phyloP scores from a whole-genome alignment of 2,329 filamentous ascomycete genomes.

The Ceratocystis diversiconidia region DNA sequence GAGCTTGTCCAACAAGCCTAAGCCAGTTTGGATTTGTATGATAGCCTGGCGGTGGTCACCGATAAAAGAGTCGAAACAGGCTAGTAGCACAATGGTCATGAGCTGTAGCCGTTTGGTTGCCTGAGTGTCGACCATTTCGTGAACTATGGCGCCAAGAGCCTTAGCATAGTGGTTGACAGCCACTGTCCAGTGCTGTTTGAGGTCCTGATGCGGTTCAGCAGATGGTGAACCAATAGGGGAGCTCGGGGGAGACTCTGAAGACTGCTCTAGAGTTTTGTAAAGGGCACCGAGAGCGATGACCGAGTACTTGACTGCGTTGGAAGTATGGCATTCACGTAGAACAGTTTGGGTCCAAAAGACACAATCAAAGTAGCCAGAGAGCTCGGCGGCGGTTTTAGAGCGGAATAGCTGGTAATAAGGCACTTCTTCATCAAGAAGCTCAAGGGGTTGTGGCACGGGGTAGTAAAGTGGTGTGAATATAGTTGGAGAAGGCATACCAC shows the following conservation, averaged over 20 bases:
- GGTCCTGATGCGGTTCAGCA: constrained; percentile 23
- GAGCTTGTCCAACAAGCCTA: constrained; percentile 40
- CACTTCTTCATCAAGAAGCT: constrained; percentile 29
- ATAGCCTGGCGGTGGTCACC: constrained; percentile 50
- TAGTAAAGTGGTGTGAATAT: constrained; percentile 15
- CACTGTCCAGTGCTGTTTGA: constrained; percentile 42
- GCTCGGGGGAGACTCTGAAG: constrained; percentile 35
- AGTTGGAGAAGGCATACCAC: background rate
- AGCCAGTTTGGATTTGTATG: constrained; percentile 44
- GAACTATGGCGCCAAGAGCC: constrained; percentile 38
- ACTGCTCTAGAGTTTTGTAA: constrained; percentile 51
- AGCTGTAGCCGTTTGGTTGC: constrained; percentile 39
- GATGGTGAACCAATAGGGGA: constrained; percentile 28
- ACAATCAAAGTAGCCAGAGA: constrained; percentile 54
- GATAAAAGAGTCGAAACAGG: constrained; percentile 55
- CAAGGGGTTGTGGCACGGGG: constrained; percentile 5
- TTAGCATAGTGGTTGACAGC: constrained; percentile 46
- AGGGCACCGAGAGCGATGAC: constrained; percentile 52
- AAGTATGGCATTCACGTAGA: constrained; percentile 47
- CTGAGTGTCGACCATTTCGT: constrained; percentile 30
- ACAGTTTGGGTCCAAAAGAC: constrained; percentile 51
- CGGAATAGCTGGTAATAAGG: constrained; percentile 50
- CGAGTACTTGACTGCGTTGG: constrained; percentile 48
- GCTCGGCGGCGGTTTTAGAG: constrained; percentile 44
- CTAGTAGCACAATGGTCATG: constrained; percentile 51